Base-by-base conservation (phyloP, 352 stramenopile species). In the Plasmopara halstedii region DNA sequence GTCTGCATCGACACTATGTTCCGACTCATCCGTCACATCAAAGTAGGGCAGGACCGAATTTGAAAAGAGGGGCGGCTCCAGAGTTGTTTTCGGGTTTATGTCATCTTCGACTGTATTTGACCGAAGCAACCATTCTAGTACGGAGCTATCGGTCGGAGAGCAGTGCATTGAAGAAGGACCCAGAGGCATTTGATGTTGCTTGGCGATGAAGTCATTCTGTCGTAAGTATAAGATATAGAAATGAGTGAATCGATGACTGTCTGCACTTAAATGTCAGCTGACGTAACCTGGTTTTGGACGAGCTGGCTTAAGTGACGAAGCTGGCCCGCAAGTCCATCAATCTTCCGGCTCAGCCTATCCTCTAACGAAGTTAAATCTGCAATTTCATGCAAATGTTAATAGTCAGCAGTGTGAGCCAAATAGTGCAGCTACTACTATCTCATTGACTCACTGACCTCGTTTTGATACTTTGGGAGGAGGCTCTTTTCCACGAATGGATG, bases 41-140 rank as follows among this genome's bases (percentile, higher is more conserved):
- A 88, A 75, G 38, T 80, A 88, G 33, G 70, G 50, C 42, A 78
- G 52, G 23, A 50, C 23, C 10, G 66, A 54, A 48, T 38, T 60
- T 15, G 53, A 22, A 6, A 51, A 53, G 29, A 62, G 5, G 2
- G 62, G 51, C 5, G 42, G 43, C 18, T 61, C 35, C 14, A 41
- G 21, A 8, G 21, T 27, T 41, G 35, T 32, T 39, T 61, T 63
- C 19, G 49, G 31, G 49, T 48, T 62, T 7, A 43, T 36, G 29
- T 50, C 31, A 42, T 87, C 73, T 15, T 87, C 75, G n/a, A 48
- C 34, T 26, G 57, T 50, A n/a, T 65, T 68, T 3, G 66, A 66
- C 36, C 71, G 74, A 42, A 88, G 61, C 15, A 84, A 57, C 73
- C 71, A 85, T 55, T 88, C 76, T 25, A 84, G 64, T 25, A 77